These are phyloP conservation scores for Kazachstania sp. DNA, from an alignment of 1,139 yeast species.

Conservation along the genomic window DNA sequence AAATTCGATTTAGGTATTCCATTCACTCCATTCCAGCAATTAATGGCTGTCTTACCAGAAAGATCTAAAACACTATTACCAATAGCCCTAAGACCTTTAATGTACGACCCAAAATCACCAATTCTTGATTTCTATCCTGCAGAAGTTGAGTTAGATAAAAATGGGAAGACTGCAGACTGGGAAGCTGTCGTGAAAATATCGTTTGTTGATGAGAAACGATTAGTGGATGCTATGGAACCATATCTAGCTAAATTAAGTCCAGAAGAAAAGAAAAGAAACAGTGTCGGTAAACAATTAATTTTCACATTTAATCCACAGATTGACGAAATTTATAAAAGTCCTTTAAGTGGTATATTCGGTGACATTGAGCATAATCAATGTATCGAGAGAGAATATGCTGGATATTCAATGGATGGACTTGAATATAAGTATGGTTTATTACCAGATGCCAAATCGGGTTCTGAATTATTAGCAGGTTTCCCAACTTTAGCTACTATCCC, in stretches of 20 bases:
- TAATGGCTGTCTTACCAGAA: conserved; percentile 97
- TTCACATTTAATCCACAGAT: conserved; percentile 74
- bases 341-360: conserved; percentile 67
- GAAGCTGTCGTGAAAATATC: conserved; percentile 95
- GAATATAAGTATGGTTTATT: conserved; percentile 52
- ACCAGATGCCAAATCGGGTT: conserved; percentile 63
- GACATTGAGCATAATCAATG: conserved; percentile 77
- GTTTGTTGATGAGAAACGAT: conserved; percentile 77
- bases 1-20: conserved; percentile 67
- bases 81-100: conserved; percentile 61
- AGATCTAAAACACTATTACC: conserved; percentile 82
- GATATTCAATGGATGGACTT: conserved; percentile 43
- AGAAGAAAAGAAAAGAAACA: conserved; percentile 65
- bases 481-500: conserved; percentile 73
- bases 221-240: conserved; percentile 65
- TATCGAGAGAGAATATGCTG: conserved; percentile 46
- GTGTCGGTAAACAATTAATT: conserved; percentile 58
- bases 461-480: conserved; percentile 74
- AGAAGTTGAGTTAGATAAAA: conserved; percentile 81
- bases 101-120: conserved; percentile 87
- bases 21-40: conserved; percentile 87
- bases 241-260: conserved; percentile 50
- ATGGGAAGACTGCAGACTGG: conserved; percentile 95
- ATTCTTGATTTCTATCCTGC: conserved; percentile 85
- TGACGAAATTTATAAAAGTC: conserved; percentile 60